Conservation (phyloP, 805 yeast species). For the Isabelozyma rhagii region DNA sequence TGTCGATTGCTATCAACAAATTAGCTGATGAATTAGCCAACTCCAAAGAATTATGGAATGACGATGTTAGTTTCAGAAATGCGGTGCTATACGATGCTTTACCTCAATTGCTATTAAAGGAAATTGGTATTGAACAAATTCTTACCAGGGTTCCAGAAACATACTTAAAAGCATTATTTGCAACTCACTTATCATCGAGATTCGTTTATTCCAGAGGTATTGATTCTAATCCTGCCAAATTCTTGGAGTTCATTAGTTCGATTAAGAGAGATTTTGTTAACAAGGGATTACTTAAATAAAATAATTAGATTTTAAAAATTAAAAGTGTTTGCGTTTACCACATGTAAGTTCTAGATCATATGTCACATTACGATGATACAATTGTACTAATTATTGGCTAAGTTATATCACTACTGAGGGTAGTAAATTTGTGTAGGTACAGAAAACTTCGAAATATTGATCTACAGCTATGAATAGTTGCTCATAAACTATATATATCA, state of each 20-base stretch:
- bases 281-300: conserved; percentile 24
- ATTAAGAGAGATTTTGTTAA: conserved; percentile 45
- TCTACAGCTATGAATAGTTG: too few relatives aligned
- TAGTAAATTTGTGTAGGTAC: too few relatives aligned
- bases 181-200: conserved; percentile 78
- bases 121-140: conserved; percentile 65
- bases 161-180: conserved; percentile 84
- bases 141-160: conserved; percentile 80
- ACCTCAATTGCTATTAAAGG: conserved; percentile 66
- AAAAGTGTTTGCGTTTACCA: too few relatives aligned
- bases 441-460: too few relatives aligned
- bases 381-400: too few relatives aligned
- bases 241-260: conserved; percentile 64
- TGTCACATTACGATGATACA: too few relatives aligned
- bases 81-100: conserved; percentile 73
- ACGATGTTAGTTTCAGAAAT: conserved; percentile 73
- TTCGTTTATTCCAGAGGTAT: conserved; percentile 82
- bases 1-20: conserved; percentile 79
- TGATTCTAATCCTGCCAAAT: conserved; percentile 75
- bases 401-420: too few relatives aligned
- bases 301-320: neutral
- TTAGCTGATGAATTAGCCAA: conserved; percentile 81
- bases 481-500: too few relatives aligned
- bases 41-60: conserved; percentile 80
- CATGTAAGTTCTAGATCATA: too few relatives aligned